Evolutionary conservation across 352 stramenopile species (phyloP).

Genomic region (Pythium folliculosum): DNA sequence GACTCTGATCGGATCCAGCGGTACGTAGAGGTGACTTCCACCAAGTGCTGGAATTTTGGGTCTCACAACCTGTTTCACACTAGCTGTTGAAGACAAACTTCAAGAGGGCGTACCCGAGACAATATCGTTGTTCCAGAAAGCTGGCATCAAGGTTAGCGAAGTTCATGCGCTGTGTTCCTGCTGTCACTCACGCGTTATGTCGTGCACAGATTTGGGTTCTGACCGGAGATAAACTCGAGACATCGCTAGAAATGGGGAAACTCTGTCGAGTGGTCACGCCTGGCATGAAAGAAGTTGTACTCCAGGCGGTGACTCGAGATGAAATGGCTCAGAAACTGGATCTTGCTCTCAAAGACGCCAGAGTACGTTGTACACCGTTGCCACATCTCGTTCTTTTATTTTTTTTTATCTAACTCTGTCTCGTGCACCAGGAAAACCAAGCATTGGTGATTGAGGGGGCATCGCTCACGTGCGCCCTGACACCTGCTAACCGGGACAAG

Average conservation of each 20-base stretch:
- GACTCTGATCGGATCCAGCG: conserved; percentile 84
- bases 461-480: conserved; percentile 60
- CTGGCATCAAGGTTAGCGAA: conserved; percentile 93
- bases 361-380: conserved; percentile 23
- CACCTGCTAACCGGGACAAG: conserved; percentile 49
- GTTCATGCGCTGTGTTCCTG: background rate
- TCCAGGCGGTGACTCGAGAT: conserved; percentile 44
- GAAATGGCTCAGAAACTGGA: conserved; percentile 59
- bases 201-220: conserved; percentile 89
- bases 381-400: background rate
- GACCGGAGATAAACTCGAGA: conserved; percentile 98
- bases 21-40: conserved; percentile 27
- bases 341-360: conserved; percentile 45
- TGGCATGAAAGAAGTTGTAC: conserved; percentile 79
- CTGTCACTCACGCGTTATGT: background rate
- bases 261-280: conserved; percentile 82
- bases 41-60: background rate
- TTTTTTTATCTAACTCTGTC: background rate
- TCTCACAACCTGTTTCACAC: background rate
- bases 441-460: conserved; percentile 70
- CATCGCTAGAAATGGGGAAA: conserved; percentile 98
- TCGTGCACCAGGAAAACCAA: conserved; percentile 47
- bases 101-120: conserved; percentile 96
- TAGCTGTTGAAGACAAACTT: conserved; percentile 97
- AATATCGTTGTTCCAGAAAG: conserved; percentile 90